These are phyloP conservation scores for Globisporangium parvum DNA, from an alignment of 352 stramenopile species.

Conservation along the genomic window DNA sequence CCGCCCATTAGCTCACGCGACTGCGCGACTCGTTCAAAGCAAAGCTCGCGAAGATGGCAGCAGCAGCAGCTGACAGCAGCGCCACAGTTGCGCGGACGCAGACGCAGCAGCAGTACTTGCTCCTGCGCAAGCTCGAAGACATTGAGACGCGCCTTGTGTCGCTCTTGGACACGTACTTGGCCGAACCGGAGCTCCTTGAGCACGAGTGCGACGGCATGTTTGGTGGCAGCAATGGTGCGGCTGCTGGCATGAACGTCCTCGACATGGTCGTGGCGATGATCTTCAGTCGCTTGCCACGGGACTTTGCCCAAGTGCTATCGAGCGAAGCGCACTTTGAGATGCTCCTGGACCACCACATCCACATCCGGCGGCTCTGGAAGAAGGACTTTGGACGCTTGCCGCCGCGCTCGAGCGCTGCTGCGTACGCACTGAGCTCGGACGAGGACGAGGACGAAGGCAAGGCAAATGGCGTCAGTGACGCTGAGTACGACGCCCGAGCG, in stretches of 20 bases:
- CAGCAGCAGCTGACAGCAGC: not conserved
- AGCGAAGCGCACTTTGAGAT: constrained; percentile 69
- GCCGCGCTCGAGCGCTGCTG: constrained; percentile 6
- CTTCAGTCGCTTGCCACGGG: constrained; percentile 72
- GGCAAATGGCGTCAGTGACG: constrained; percentile 6
- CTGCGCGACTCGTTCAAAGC: constrained; percentile 65
- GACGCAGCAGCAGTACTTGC: constrained; percentile 28
- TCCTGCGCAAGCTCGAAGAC: constrained; percentile 76
- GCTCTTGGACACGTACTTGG: constrained; percentile 54
- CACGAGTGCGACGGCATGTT: constrained; percentile 42
- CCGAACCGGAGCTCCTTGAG: constrained; percentile 47
- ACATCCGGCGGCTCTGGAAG: constrained; percentile 79
- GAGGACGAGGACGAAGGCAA: constrained; percentile 11
- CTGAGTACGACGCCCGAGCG: constrained; percentile 11
- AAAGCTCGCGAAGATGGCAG: constrained; percentile 36
- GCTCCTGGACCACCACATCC: constrained; percentile 72
- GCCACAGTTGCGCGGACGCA: constrained; percentile 10
- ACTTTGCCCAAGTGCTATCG: constrained; percentile 41
- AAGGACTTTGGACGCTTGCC: constrained; percentile 79
- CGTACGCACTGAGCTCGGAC: constrained; percentile 5
- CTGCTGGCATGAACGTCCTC: constrained; percentile 65
- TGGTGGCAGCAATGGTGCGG: constrained; percentile 17
- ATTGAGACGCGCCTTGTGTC: constrained; percentile 61
- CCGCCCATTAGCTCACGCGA: constrained; percentile 29
- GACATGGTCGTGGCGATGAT: constrained; percentile 87